phyloP scores from a whole-genome alignment of 768 basidiomycete genomes.

The Lepiota brunneoincarnata region DNA sequence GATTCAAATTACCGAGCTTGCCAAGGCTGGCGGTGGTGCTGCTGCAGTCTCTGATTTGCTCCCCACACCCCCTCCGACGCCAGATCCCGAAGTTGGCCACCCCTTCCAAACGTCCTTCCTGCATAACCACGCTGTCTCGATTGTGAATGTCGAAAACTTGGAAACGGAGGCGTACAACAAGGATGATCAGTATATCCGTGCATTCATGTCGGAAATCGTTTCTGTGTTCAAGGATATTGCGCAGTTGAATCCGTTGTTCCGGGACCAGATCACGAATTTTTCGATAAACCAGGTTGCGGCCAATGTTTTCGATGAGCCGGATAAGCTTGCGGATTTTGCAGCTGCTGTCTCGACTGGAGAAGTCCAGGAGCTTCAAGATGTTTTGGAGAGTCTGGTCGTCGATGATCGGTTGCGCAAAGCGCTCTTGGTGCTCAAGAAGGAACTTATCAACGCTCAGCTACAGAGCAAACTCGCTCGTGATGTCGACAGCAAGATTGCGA shows the following conservation, averaged over 20 bases:
- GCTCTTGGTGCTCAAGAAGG: constrained; percentile 92
- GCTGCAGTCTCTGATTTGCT: constrained; percentile 6
- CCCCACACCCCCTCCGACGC: neutral
- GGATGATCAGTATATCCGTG: constrained; percentile 92
- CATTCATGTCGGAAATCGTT: constrained; percentile 95
- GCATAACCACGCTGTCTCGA: constrained; percentile 76
- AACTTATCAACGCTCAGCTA: constrained; percentile 93
- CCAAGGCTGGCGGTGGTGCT: constrained; percentile 55
- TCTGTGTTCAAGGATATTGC: constrained; percentile 99
- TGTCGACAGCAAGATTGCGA: constrained; percentile 93
- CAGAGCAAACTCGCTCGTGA: constrained; percentile 91
- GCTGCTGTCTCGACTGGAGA: constrained; percentile 96
- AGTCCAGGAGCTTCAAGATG: constrained; percentile 88
- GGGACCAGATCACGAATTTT: constrained; percentile 97
- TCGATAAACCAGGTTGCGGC: constrained; percentile 89
- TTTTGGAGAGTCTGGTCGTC: constrained; percentile 82
- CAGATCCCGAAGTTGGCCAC: constrained; percentile 31
- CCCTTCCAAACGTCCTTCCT: constrained; percentile 84
- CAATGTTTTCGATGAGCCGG: constrained; percentile 96
- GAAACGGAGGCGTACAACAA: constrained; percentile 81
- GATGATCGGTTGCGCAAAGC: constrained; percentile 90
- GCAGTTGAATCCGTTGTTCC: constrained; percentile 94
- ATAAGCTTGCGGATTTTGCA: constrained; percentile 95
- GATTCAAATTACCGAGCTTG: constrained; percentile 83
- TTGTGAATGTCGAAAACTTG: constrained; percentile 87